These are phyloP conservation scores for Myriosclerotinia scirpicola DNA, from an alignment of 2,329 filamentous ascomycete species.

Conservation along the genomic window DNA sequence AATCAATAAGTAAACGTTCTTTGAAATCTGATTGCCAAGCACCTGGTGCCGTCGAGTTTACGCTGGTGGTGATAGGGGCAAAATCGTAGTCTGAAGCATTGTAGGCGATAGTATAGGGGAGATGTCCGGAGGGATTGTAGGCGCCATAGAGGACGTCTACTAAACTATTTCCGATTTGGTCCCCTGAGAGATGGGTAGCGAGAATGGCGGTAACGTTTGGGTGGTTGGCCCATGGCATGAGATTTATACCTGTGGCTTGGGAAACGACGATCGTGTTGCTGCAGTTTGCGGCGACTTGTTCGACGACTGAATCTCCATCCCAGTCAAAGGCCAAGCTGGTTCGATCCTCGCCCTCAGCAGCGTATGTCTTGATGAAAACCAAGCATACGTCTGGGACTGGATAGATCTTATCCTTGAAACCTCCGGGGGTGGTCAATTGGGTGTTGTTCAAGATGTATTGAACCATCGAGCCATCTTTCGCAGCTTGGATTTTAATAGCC, in stretches of 20 bases:
- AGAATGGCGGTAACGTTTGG: conserved; percentile 61
- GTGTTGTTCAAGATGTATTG: conserved; percentile 54
- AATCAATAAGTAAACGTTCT: conserved; percentile 52
- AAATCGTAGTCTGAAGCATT: conserved; percentile 54
- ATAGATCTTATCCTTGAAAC: conserved; percentile 43
- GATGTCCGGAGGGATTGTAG: conserved; percentile 51
- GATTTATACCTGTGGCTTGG: conserved; percentile 66
- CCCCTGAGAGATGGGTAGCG: conserved; percentile 58
- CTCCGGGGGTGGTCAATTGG: conserved; percentile 42
- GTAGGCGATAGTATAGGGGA: conserved; percentile 68
- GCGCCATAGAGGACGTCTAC: conserved; percentile 61
- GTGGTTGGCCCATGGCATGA: conserved; percentile 56
- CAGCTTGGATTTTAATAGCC: conserved; percentile 47
- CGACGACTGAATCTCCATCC: conserved; percentile 28
- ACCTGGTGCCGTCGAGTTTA: conserved; percentile 38
- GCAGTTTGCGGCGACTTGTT: conserved; percentile 49
- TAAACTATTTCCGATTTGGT: conserved; percentile 61
- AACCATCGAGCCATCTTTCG: conserved; percentile 47
- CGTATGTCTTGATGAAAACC: conserved; percentile 65
- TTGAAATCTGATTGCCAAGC: conserved; percentile 48
- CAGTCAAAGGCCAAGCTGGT: conserved; percentile 39
- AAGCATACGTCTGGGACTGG: conserved; percentile 61
- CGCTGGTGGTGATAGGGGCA: conserved; percentile 44
- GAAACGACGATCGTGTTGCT: conserved; percentile 65
- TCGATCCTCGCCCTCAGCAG: conserved; percentile 68